phyloP scores from a whole-genome alignment of 2,329 filamentous ascomycete genomes.

The Whalleya microplaca region DNA sequence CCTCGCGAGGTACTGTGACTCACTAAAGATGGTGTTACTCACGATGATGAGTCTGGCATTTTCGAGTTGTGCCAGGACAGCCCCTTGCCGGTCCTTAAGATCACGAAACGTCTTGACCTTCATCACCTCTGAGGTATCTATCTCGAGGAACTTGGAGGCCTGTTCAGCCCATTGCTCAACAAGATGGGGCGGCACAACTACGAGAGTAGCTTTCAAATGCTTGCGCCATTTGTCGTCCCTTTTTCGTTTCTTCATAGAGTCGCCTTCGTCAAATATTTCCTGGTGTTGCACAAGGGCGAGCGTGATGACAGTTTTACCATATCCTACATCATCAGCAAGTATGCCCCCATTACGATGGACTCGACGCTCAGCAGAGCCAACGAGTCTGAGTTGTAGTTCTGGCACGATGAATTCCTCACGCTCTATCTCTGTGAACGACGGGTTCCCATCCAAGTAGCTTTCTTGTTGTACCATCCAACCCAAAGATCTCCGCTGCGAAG shows the following conservation, averaged over 20 bases:
- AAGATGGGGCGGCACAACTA: conserved; percentile 46
- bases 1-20: conserved; percentile 16
- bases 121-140: conserved; percentile 27
- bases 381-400: conserved; percentile 39
- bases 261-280: conserved; percentile 20
- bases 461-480: conserved; percentile 39
- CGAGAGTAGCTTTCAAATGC: conserved; percentile 42
- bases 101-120: conserved; percentile 26
- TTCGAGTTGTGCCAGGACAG: conserved; percentile 23
- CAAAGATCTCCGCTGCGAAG: conserved; percentile 35
- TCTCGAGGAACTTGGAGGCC: conserved; percentile 38
- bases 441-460: background rate
- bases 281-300: conserved; percentile 43
- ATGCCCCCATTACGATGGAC: conserved; percentile 42
- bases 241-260: conserved; percentile 25
- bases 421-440: conserved; percentile 42
- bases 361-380: conserved; percentile 35
- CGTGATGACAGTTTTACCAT: conserved; percentile 48
- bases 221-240: conserved; percentile 15
- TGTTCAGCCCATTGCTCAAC: conserved; percentile 45
- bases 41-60: conserved; percentile 45
- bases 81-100: conserved; percentile 2
- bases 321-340: conserved; percentile 49
- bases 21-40: conserved; percentile 33
- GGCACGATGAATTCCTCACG: conserved; percentile 42